Base-by-base conservation (phyloP, 768 basidiomycete genomes). In the Filobasidium floriforme region DNA sequence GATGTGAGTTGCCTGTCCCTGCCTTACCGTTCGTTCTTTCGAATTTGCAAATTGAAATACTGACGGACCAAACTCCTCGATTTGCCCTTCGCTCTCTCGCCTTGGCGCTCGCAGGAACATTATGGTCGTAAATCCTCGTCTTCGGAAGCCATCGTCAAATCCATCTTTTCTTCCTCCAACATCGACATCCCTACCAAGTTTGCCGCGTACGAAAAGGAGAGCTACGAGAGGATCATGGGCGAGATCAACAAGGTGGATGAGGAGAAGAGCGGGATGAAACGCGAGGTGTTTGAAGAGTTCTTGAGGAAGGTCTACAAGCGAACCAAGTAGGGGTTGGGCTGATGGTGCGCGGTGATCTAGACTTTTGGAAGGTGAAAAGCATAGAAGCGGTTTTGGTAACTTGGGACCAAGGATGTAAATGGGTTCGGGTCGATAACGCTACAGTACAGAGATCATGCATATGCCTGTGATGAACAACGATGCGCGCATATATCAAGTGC, bases 211-310 rank as follows among this genome's bases (percentile, higher is more conserved):
- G 94, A 99, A 81, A 86, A 87, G 71, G 80, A 82, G 12, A 83
- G 84, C 51, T 90, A 93, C 73, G 79, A 79, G 68, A 81, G 82
- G 72, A 79, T 99, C 69, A 87, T 82, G 61, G 81, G 73, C 46
- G 76, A 89, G 76, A 96, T 97, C 70, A 85, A 84, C 28, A 79
- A 75, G 10, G 87, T 96, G 29, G 87, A 88, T 0, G 90, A 90
- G 81, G 81, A 77, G 14, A 79, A 81, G 67, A 79, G 78, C 11
- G 80, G 74, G 40, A 73, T 86, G 65, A 83, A 84, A 73, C 76
- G 82, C 28, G 86, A 86, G 68, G 88, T 96, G 66, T 94, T 97
- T 80, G 83, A 82, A 68, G 86, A 83, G 72, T 97, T 96, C 82
- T 80, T 98, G 76, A 83, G 84, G 67, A 98, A 98, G 83, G 93